Evolutionary conservation across 2,329 filamentous ascomycete genomes (phyloP).

Genomic region (Ascochyta fabae): DNA sequence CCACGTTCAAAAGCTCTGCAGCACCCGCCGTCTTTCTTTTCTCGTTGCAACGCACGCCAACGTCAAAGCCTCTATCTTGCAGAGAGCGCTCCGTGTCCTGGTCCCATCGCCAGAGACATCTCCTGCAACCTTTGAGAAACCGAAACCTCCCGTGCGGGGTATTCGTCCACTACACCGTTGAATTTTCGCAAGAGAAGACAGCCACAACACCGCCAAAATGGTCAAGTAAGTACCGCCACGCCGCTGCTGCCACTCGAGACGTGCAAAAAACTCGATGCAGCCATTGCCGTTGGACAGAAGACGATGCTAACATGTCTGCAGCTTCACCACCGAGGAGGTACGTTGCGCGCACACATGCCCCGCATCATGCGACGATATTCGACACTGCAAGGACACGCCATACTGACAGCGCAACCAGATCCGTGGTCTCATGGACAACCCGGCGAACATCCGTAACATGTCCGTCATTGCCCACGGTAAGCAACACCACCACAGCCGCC

Average conservation of each 20-base stretch:
- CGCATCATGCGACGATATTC: slow-evolving; percentile 27
- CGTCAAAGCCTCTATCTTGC: slow-evolving; percentile 29
- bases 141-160: slow-evolving; percentile 47
- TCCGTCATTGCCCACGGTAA: slow-evolving; percentile 98
- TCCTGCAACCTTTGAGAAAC: slow-evolving; percentile 27
- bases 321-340: slow-evolving; percentile 96
- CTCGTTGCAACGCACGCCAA: slow-evolving; percentile 26
- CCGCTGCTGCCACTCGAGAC: background rate
- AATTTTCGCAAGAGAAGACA: slow-evolving; percentile 46
- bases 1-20: slow-evolving; percentile 14
- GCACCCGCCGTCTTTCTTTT: slow-evolving; percentile 14
- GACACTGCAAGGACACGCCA: slow-evolving; percentile 9
- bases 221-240: slow-evolving; percentile 82
- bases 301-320: slow-evolving; percentile 62
- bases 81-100: slow-evolving; percentile 40
- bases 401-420: slow-evolving; percentile 61
- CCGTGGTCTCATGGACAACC: slow-evolving; percentile 79
- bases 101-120: slow-evolving; percentile 44
- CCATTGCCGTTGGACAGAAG: slow-evolving; percentile 8
- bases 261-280: background rate
- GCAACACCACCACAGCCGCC: slow-evolving; percentile 23
- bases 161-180: slow-evolving; percentile 39
- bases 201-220: slow-evolving; percentile 87
- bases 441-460: slow-evolving; percentile 87
- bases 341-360: slow-evolving; percentile 45